phyloP scores from a whole-genome alignment of 768 basidiomycete genomes.

The Naganishia vishniacii region DNA sequence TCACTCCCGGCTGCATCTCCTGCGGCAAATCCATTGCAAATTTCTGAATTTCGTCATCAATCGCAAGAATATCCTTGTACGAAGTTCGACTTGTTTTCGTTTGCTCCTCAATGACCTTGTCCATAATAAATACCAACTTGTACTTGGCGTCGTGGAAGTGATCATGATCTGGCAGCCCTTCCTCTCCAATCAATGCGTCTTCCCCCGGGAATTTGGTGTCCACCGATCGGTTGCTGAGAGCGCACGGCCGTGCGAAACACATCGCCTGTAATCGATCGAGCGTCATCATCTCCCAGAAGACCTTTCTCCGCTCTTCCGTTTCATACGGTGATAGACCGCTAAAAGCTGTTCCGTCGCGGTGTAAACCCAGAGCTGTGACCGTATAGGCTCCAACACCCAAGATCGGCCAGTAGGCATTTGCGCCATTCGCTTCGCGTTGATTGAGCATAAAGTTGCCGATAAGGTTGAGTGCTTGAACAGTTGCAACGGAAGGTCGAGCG shows the following conservation, averaged over 20 bases:
- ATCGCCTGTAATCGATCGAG: conserved; percentile 44
- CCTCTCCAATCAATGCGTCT: conserved; percentile 17
- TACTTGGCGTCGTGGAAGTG: conserved; percentile 33
- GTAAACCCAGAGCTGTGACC: conserved; percentile 42
- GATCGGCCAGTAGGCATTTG: conserved; percentile 46
- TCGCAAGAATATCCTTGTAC: conserved; percentile 33
- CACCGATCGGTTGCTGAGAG: conserved; percentile 33
- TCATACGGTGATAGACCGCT: conserved; percentile 39
- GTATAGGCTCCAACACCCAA: conserved; percentile 42
- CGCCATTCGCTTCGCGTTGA: conserved; percentile 33
- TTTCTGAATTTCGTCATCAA: conserved; percentile 40
- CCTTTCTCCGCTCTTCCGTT: conserved; percentile 40
- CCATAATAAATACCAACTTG: conserved; percentile 36
- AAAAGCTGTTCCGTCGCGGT: conserved; percentile 44
- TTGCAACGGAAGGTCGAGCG: conserved; percentile 40
- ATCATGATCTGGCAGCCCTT: conserved; percentile 33
- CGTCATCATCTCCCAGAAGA: conserved; percentile 46
- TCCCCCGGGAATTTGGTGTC: conserved; percentile 42
- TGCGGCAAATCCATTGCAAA: conserved; percentile 40
- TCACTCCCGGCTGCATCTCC: conserved; percentile 33
- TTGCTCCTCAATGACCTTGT: conserved; percentile 45
- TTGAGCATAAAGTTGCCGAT: conserved; percentile 45
- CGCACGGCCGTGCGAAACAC: conserved; percentile 45
- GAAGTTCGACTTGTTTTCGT: conserved; percentile 38
- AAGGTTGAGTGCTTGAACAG: conserved; percentile 43